phyloP scores from a whole-genome alignment of 2,329 filamentous ascomycete species.

The Karstenula rhodostoma region DNA sequence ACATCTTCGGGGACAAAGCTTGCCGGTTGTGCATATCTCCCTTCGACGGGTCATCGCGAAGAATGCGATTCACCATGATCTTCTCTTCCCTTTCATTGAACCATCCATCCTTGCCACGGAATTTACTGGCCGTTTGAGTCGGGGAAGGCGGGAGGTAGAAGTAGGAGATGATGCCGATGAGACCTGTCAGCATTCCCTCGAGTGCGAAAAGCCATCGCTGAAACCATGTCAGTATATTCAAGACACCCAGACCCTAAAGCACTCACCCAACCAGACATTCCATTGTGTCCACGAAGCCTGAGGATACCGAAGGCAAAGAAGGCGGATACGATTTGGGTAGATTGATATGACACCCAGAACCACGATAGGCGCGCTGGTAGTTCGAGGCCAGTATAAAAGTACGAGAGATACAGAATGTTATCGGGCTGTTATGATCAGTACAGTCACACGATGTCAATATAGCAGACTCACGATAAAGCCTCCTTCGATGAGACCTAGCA shows the following conservation, averaged over 20 bases:
- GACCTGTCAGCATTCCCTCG: constrained; percentile 47
- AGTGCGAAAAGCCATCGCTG: constrained; percentile 62
- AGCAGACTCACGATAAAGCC: constrained; percentile 59
- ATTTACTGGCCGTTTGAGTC: constrained; percentile 67
- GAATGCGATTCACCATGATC: constrained; percentile 72
- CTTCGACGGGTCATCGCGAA: constrained; percentile 64
- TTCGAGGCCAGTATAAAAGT: constrained; percentile 78
- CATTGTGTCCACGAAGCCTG: constrained; percentile 57
- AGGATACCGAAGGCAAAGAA: constrained; percentile 66
- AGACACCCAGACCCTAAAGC: not conserved
- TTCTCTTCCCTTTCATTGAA: constrained; percentile 72
- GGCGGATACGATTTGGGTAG: constrained; percentile 63
- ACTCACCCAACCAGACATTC: constrained; percentile 60
- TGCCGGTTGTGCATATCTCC: constrained; percentile 70
- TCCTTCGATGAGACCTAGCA: constrained; percentile 56
- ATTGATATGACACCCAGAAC: constrained; percentile 75
- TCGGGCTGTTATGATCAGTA: constrained; percentile 62
- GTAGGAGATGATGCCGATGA: constrained; percentile 48
- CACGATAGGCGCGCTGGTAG: constrained; percentile 71
- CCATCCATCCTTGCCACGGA: constrained; percentile 71
- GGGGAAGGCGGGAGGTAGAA: constrained; percentile 61
- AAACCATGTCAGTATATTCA: not conserved
- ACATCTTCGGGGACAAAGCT: constrained; percentile 57
- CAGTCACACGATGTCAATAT: not conserved
- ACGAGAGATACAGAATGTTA: constrained; percentile 73